Evolutionary conservation across 371 early-diverging fungal genomes (phyloP).

Genomic region (Chytridium lagenaria): DNA sequence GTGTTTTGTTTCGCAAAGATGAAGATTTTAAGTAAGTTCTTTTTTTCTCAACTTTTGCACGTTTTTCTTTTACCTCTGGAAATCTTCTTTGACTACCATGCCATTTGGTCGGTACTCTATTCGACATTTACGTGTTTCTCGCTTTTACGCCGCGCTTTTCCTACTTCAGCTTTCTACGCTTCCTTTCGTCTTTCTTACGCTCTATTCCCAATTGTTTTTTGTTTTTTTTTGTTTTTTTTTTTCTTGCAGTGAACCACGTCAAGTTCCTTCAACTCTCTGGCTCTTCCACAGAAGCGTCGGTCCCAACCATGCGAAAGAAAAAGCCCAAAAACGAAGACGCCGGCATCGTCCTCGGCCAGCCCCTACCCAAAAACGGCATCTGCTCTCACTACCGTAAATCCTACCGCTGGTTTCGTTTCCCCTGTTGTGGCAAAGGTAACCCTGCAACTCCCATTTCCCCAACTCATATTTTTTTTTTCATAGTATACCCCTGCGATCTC

Average conservation of each 20-base stretch:
- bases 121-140: too few relatives aligned
- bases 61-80: too few relatives aligned
- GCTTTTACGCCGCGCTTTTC: too few relatives aligned
- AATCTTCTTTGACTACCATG: too few relatives aligned
- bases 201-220: background rate
- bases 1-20: slow-evolving; percentile 40
- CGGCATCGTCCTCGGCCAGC: slow-evolving; percentile 71
- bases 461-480: background rate
- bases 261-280: slow-evolving; percentile 41
- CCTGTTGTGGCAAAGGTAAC: slow-evolving; percentile 79
- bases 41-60: background rate
- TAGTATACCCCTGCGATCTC: slow-evolving; percentile 87
- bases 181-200: background rate
- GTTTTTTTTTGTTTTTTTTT: background rate
- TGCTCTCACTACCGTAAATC: slow-evolving; percentile 94
- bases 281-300: background rate
- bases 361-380: slow-evolving; percentile 83
- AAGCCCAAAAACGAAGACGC: slow-evolving; percentile 51
- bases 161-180: too few relatives aligned
- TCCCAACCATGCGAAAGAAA: slow-evolving; percentile 36
- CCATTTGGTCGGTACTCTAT: too few relatives aligned
- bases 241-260: slow-evolving; percentile 35
- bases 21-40: slow-evolving; percentile 25
- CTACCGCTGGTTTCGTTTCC: slow-evolving; percentile 94
- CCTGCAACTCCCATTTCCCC: too few relatives aligned